Conservation (phyloP, 345 rosid genomes). For the Citrus cavaleriei region DNA sequence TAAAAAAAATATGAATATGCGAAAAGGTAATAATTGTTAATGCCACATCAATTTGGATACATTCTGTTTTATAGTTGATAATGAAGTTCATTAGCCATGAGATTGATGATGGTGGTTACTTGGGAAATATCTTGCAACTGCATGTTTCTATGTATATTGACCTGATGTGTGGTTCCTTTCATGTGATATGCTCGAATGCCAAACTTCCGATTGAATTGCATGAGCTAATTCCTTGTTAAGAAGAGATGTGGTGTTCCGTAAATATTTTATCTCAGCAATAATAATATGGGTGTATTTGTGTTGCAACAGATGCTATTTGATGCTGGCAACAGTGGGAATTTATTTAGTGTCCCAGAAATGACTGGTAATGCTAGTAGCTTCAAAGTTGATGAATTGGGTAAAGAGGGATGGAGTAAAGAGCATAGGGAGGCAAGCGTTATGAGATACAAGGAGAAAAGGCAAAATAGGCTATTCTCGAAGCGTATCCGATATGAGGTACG, state of each 20-base stretch:
- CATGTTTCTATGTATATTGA: not conserved
- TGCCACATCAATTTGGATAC: not conserved
- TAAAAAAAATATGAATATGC: not conserved
- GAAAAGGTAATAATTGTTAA: not conserved
- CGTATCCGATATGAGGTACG: constrained; percentile 85
- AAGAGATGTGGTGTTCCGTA: not conserved
- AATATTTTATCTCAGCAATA: not conserved
- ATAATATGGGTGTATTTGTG: not conserved
- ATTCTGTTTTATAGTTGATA: not conserved
- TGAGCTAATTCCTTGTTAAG: not conserved
- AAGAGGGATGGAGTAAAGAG: constrained; percentile 37
- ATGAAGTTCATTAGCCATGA: not conserved
- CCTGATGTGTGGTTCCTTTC: not conserved
- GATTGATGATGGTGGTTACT: not conserved
- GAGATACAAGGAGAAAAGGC: constrained; percentile 93
- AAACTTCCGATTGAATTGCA: not conserved
- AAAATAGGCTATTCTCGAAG: constrained; percentile 76
- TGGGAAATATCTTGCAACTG: not conserved
- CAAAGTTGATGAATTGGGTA: constrained; percentile 11
- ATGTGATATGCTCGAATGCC: not conserved
- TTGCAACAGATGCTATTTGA: constrained; percentile 36
- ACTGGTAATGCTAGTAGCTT: not conserved
- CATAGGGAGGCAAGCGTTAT: constrained; percentile 85
- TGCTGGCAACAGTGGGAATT: constrained; percentile 23
- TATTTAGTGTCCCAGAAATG: constrained; percentile 69